Evolutionary conservation across 2,329 filamentous ascomycete genomes (phyloP).

Genomic region (Cytospora leucostoma): DNA sequence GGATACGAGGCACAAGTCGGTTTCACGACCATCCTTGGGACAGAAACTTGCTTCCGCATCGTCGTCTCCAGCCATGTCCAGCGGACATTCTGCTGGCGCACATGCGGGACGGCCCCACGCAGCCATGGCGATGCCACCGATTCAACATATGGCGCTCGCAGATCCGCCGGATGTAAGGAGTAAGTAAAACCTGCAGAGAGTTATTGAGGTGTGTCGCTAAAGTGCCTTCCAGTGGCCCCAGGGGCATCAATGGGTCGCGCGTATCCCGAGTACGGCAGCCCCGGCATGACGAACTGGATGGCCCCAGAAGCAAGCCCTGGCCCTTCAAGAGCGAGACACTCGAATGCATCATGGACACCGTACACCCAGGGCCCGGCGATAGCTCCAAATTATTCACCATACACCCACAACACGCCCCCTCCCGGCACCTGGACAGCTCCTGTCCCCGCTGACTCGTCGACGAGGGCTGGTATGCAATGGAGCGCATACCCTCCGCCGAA

Average conservation of each 20-base stretch:
- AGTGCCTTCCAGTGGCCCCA: constrained; percentile 13
- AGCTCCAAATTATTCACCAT: constrained; percentile 53
- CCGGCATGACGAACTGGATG: constrained; percentile 46
- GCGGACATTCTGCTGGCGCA: constrained; percentile 45
- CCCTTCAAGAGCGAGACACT: constrained; percentile 41
- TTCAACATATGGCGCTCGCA: constrained; percentile 48
- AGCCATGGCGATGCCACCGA: constrained; percentile 46
- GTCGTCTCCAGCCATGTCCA: constrained; percentile 49
- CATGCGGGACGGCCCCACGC: constrained; percentile 45
- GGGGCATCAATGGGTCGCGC: constrained; percentile 28
- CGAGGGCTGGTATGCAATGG: constrained; percentile 50
- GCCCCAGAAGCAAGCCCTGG: constrained; percentile 44
- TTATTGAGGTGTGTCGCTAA: neutral
- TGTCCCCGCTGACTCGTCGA: constrained; percentile 36
- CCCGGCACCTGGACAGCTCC: constrained; percentile 35
- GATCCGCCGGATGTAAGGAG: constrained; percentile 42
- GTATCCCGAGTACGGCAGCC: constrained; percentile 43
- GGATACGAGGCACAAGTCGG: constrained; percentile 47
- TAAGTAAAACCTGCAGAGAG: constrained; percentile 37
- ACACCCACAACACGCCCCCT: constrained; percentile 44
- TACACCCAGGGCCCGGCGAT: constrained; percentile 52
- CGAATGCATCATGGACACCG: constrained; percentile 47
- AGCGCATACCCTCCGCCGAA: constrained; percentile 44
- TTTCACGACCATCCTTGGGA: constrained; percentile 42
- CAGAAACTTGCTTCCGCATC: constrained; percentile 48